Evolutionary conservation across 2,329 filamentous ascomycete species (phyloP).

Genomic region (Trichoderma sp.): DNA sequence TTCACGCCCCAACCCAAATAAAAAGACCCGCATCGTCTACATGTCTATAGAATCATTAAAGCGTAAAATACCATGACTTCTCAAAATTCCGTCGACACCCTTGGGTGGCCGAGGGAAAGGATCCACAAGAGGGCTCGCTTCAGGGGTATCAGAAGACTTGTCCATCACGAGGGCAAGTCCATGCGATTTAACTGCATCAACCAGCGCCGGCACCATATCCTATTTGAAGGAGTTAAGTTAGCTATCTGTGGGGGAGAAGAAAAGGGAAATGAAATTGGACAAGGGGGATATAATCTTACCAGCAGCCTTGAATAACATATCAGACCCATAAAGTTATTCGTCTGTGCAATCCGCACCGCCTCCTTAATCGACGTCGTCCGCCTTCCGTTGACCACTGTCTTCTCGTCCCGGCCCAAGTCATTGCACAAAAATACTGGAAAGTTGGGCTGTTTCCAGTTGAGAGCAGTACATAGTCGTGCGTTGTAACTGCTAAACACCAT

Average conservation of each 20-base stretch:
- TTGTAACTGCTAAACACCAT: slow-evolving; percentile 96
- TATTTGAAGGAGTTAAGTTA: slow-evolving; percentile 34
- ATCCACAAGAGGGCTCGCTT: slow-evolving; percentile 42
- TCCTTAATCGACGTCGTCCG: slow-evolving; percentile 88
- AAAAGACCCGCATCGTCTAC: slow-evolving; percentile 28
- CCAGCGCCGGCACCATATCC: slow-evolving; percentile 89
- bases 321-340: slow-evolving; percentile 97
- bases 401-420: slow-evolving; percentile 69
- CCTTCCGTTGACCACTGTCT: slow-evolving; percentile 58
- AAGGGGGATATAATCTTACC: slow-evolving; percentile 49
- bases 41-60: slow-evolving; percentile 91
- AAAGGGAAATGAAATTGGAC: no score
- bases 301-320: slow-evolving; percentile 85
- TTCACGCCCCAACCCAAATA: slow-evolving; percentile 1
- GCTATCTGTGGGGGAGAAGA: neutral
- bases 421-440: slow-evolving; percentile 96
- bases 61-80: slow-evolving; percentile 78
- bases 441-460: slow-evolving; percentile 99
- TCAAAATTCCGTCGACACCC: slow-evolving; percentile 84
- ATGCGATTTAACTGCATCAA: slow-evolving; percentile 91
- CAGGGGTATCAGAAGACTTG: slow-evolving; percentile 60
- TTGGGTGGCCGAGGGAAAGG: slow-evolving; percentile 64
- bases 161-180: slow-evolving; percentile 90
- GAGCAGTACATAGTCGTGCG: slow-evolving; percentile 79
- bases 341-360: slow-evolving; percentile 85